Evolutionary conservation across 2,329 filamentous ascomycete species (phyloP), one percentile per base, ranked within the genome.

Genomic region (Tolypocladium paradoxum): DNA sequence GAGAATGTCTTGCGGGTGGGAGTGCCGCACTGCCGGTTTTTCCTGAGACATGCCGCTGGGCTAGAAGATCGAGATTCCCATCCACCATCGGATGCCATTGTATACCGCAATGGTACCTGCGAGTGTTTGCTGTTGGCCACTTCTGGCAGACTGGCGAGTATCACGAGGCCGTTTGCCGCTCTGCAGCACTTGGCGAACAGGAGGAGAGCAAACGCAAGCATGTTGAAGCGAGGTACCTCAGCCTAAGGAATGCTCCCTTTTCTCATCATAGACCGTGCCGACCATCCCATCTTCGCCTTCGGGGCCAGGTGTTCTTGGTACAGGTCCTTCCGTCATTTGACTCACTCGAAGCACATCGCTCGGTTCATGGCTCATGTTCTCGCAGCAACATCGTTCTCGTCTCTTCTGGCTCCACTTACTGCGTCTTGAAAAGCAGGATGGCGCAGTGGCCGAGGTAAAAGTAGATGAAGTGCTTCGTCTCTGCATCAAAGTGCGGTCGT

Each of bases 401-500:
- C 43, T 40, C 24, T 40, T 36, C 22, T 48, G 11, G 31, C 27
- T 27, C 22, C 47, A 43, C 62, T 67, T 84, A 97, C 82, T 96
- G 92, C 40, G 93, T 99, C 81, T 99, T 99, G 84, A 97, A 99
- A 51, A 99, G 84, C 53, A 99, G 81, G 68, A 99, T 97, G 55
- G 93, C 93, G 72, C 90, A 96, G 78, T 97, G 93, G 52, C 93
- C 93, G 55, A 99, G 87, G 76, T 99, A 99, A 77, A 99, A 99
- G 77, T 99, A 99, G 70, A 99, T 96, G 77, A 99, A 99, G 74
- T 99, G 93, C 76, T 97, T 97, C 31, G 93, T 97, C 73, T 97
- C 93, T 96, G 75, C 37, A 48, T 11, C 36, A 18, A 27, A 29
- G 22, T 37, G 16, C n/a, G 9, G 38, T 16, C 20, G 50, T 52